Conservation (phyloP, 257 asterid species). For the Paulownia fortunei region DNA sequence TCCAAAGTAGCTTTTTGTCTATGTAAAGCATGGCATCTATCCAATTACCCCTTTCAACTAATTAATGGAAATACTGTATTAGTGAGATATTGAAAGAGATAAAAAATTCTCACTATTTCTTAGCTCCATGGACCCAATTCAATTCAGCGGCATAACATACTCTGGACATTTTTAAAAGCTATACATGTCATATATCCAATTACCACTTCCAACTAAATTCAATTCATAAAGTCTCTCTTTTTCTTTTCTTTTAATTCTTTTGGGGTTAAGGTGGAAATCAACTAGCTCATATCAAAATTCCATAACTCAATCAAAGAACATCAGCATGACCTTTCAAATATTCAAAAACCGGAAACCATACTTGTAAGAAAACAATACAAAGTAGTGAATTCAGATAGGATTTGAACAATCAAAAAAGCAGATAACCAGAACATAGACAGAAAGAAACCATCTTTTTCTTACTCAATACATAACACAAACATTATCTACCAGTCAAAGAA, state of each 20-base stretch:
- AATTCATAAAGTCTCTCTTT: not conserved
- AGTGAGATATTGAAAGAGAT: not conserved
- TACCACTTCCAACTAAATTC: not conserved
- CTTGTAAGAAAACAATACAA: not conserved
- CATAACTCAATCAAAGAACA: not conserved
- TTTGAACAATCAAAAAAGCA: not conserved
- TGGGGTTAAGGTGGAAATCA: not conserved
- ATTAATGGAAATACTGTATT: not conserved
- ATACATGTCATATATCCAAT: not conserved
- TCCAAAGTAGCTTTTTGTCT: not conserved
- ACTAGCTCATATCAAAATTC: slow-evolving; percentile 2
- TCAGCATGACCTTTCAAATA: not conserved
- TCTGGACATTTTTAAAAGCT: not conserved
- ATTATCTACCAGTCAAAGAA: not conserved
- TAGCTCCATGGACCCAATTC: slow-evolving; percentile 7
- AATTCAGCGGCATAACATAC: not conserved
- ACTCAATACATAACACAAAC: not conserved
- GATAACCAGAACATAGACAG: not conserved
- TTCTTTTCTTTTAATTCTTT: not conserved
- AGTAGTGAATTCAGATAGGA: not conserved
- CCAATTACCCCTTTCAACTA: slow-evolving; percentile 3
- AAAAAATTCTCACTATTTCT: slow-evolving; percentile 14
- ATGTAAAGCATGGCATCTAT: not conserved
- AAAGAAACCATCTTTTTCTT: not conserved
- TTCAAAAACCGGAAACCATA: not conserved